These are phyloP conservation scores for Botrytis tulipae DNA, from an alignment of 2,329 filamentous ascomycete genomes.

Conservation along the genomic window DNA sequence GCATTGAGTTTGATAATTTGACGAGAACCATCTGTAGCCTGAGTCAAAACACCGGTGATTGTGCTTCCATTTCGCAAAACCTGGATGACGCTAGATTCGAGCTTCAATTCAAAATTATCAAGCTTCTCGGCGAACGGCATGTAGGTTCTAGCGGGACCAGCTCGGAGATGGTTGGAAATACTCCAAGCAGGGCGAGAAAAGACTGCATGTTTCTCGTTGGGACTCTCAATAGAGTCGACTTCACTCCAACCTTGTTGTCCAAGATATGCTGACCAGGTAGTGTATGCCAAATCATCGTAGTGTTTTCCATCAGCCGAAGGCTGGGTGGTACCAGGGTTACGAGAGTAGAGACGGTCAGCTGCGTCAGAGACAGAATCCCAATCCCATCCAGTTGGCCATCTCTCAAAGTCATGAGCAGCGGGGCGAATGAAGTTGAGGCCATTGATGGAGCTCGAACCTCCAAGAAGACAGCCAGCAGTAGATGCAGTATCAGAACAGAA, in stretches of 20 bases:
- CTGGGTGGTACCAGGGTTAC: background rate
- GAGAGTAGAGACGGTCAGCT: background rate
- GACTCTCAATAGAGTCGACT: background rate
- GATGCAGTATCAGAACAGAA: background rate
- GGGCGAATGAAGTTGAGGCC: background rate
- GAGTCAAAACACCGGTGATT: background rate
- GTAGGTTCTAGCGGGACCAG: background rate
- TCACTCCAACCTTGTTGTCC: background rate
- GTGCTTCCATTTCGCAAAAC: background rate
- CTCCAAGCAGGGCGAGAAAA: background rate
- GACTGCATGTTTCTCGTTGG: background rate
- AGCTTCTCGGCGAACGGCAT: background rate
- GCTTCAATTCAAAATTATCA: background rate
- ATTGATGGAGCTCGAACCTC: background rate
- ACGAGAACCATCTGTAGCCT: background rate
- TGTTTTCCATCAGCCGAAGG: background rate
- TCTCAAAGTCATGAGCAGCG: background rate
- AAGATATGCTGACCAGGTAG: background rate
- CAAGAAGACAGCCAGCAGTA: background rate
- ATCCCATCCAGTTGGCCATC: background rate
- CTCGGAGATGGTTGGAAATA: background rate
- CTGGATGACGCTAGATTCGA: background rate
- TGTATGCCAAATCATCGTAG: background rate
- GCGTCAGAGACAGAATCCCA: background rate
- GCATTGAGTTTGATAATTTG: background rate